phyloP scores from a whole-genome alignment of 345 rosid genomes.

The Abelmoschus esculentus region DNA sequence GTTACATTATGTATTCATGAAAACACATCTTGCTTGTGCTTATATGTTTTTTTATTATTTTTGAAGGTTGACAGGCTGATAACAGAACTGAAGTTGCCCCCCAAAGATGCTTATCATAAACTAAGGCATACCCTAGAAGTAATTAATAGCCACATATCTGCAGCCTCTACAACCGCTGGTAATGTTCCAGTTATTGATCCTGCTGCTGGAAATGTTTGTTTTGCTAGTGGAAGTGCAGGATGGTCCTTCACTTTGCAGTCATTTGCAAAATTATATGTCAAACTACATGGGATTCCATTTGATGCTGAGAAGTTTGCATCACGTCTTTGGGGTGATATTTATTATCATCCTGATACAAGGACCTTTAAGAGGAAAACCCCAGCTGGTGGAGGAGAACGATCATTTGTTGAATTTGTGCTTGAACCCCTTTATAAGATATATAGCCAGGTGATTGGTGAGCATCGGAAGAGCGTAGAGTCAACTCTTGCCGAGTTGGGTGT shows the following conservation, averaged over 20 bases:
- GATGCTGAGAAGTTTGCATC: conserved; percentile 87
- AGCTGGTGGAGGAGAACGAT: conserved; percentile 78
- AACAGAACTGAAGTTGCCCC: conserved; percentile 92
- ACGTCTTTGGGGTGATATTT: conserved; percentile 89
- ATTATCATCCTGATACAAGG: conserved; percentile 70
- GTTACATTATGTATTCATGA: no score
- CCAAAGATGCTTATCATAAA: conserved; percentile 96
- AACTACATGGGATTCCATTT: conserved; percentile 87
- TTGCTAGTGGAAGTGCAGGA: conserved; percentile 90
- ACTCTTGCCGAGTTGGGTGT: conserved; percentile 95
- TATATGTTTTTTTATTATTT: background rate
- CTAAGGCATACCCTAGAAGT: conserved; percentile 91
- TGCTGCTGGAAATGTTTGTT: conserved; percentile 87
- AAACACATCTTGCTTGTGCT: conserved; percentile 5
- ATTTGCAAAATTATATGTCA: conserved; percentile 82
- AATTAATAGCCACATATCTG: conserved; percentile 82
- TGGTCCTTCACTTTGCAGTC: conserved; percentile 98
- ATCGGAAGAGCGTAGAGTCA: conserved; percentile 90
- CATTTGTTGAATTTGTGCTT: conserved; percentile 86
- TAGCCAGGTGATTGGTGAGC: conserved; percentile 98
- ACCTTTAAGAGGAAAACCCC: conserved; percentile 69
- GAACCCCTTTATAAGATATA: conserved; percentile 96
- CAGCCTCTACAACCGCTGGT: conserved; percentile 83
- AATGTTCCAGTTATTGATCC: conserved; percentile 80
- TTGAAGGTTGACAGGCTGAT: conserved; percentile 89